A percentile compares a stretch with the other conserved stretches of the same genome.
phyloP scores from a whole-genome alignment of 108 stramenopile species.

The Craspedostauros australis region DNA sequence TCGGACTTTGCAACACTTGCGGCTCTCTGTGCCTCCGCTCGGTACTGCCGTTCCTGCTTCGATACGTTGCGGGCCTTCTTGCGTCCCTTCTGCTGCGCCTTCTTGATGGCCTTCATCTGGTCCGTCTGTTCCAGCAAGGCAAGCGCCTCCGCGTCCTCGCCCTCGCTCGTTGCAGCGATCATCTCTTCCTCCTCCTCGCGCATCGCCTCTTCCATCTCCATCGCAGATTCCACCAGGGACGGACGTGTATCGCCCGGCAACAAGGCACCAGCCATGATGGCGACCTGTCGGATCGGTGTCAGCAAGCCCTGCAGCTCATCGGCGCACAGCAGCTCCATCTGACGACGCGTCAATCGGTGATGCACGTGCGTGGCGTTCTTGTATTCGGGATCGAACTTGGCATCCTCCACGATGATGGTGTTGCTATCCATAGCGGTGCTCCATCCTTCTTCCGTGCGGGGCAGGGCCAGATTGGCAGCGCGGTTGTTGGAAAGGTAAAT shows the following conservation, averaged over 20 bases:
- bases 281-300: slow-evolving; percentile 75
- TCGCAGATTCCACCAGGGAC: slow-evolving; percentile 49
- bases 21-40: slow-evolving; percentile 54
- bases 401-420: slow-evolving; percentile 11
- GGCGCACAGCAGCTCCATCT: slow-evolving; percentile 56
- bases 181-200: slow-evolving; percentile 24
- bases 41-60: slow-evolving; percentile 57
- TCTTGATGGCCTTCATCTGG: slow-evolving; percentile 58
- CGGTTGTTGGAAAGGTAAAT: slow-evolving; percentile 69
- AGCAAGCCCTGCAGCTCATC: slow-evolving; percentile 60
- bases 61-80: slow-evolving; percentile 56
- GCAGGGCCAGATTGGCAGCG: slow-evolving; percentile 42
- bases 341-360: slow-evolving; percentile 36
- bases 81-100: slow-evolving; percentile 69
- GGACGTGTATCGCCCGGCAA: slow-evolving; percentile 80
- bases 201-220: slow-evolving; percentile 45
- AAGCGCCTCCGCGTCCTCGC: slow-evolving; percentile 5
- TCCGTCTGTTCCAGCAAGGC: slow-evolving; percentile 33
- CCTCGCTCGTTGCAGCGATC: neutral
- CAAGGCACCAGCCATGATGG: slow-evolving; percentile 74
- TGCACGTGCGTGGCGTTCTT: slow-evolving; percentile 29
- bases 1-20: slow-evolving; percentile 31
- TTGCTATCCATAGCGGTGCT: slow-evolving; percentile 2
- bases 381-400: slow-evolving; percentile 2
- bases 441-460: slow-evolving; percentile 70